Percentiles rank a stretch among this genome's conserved stretches.
Conservation (phyloP, 1,284 basidiomycete species). For the Pseudozyma thailandica region DNA sequence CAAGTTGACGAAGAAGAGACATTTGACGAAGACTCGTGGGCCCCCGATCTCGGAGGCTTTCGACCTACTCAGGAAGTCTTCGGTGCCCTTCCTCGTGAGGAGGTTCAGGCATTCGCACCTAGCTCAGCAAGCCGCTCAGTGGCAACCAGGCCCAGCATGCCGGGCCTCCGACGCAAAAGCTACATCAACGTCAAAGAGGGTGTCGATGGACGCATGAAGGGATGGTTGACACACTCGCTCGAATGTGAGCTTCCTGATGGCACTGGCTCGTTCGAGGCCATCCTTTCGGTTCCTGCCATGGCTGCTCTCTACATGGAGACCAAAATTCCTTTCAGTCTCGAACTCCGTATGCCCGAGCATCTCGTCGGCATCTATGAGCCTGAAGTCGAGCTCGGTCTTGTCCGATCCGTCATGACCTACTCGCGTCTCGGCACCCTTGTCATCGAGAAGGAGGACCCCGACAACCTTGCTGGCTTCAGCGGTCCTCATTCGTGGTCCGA, state of each 20-base stretch:
- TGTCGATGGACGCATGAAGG: constrained; percentile 50
- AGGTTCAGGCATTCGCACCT: constrained; percentile 17
- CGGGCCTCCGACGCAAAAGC: constrained; percentile 36
- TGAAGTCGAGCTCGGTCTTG: constrained; percentile 34
- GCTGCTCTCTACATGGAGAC: constrained; percentile 54
- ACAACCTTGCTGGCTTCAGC: constrained; percentile 39
- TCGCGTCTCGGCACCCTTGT: constrained; percentile 49
- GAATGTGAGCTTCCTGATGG: constrained; percentile 27
- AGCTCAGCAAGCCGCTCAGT: constrained; percentile 15
- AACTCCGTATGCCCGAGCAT: constrained; percentile 39
- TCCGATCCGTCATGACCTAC: constrained; percentile 49
- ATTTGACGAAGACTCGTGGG: constrained; percentile 45
- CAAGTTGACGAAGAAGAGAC: constrained; percentile 28
- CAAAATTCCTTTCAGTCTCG: constrained; percentile 48
- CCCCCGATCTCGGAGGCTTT: constrained; percentile 41
- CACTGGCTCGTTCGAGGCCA: constrained; percentile 36
- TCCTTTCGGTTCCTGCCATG: constrained; percentile 49
- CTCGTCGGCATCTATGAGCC: constrained; percentile 27
- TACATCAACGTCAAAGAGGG: constrained; percentile 53
- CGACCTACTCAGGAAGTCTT: constrained; percentile 42
- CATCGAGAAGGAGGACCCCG: constrained; percentile 48
- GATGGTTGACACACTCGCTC: constrained; percentile 49
- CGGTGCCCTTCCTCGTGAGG: constrained; percentile 36
- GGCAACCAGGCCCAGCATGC: constrained; percentile 11
- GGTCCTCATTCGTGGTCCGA: constrained; percentile 50